phyloP scores from a whole-genome alignment of 306 rosid genomes.

The Malus asiatica region DNA sequence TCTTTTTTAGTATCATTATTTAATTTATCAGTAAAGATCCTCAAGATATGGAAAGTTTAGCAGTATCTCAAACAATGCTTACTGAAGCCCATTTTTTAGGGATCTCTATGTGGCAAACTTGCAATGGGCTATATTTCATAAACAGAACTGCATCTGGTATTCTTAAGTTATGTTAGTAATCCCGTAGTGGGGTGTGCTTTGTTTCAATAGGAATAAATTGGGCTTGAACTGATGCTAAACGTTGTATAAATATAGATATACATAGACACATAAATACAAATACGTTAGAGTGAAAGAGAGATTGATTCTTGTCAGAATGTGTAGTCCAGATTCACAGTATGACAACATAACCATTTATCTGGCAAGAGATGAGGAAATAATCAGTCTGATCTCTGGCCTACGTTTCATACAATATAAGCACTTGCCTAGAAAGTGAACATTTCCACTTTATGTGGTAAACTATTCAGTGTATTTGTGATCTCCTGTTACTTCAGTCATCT shows the following conservation, averaged over 20 bases:
- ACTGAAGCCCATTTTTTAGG: not conserved
- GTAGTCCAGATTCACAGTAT: no score
- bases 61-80: not conserved
- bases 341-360: no score
- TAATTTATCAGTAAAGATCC: not conserved
- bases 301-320: no score
- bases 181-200: not conserved
- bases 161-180: not conserved
- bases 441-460: not conserved
- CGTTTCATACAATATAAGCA: no score
- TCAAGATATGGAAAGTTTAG: not conserved
- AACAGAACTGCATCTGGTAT: not conserved
- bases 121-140: not conserved
- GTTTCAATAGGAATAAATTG: no score
- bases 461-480: not conserved
- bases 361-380: not conserved
- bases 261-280: no score
- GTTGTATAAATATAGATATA: no score
- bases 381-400: not conserved
- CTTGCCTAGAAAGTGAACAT: no score
- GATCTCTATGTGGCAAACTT: not conserved
- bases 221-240: no score
- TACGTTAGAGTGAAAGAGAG: no score
- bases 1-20: not conserved
- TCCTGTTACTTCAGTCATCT: not conserved